A percentile compares a stretch with the other conserved stretches of the same genome.
Evolutionary conservation across 345 rosid species (phyloP).

Genomic region (Brassica rapa): DNA sequence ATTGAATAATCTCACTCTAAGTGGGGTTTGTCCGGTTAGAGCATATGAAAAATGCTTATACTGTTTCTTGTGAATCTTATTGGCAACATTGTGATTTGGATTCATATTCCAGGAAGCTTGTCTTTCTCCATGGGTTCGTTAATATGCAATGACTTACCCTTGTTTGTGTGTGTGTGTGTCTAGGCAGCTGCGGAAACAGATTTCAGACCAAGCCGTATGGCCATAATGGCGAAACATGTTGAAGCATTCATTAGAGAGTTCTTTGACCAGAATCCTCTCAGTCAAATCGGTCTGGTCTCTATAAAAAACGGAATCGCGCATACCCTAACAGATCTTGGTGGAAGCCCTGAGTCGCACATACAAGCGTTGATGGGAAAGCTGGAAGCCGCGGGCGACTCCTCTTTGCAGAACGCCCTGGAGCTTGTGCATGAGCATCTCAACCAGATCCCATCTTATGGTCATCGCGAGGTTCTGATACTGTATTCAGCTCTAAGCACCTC

Average conservation of each 20-base stretch:
- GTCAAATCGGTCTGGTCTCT: conserved; percentile 76
- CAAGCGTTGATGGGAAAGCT: conserved; percentile 84
- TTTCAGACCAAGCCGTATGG: conserved; percentile 76
- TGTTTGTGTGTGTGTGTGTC: conserved; percentile 16
- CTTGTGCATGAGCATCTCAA: conserved; percentile 67
- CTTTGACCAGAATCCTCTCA: conserved; percentile 88
- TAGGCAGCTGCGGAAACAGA: conserved; percentile 90
- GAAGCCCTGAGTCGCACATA: conserved; percentile 89
- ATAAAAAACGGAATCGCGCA: conserved; percentile 85
- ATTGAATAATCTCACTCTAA: neutral
- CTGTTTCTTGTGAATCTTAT: neutral
- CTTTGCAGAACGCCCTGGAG: conserved; percentile 82
- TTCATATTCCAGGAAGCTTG: neutral
- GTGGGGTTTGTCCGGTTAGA: neutral
- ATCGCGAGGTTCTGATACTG: conserved; percentile 84
- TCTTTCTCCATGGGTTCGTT: neutral
- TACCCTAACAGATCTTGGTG: conserved; percentile 85
- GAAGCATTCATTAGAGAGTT: conserved; percentile 89
- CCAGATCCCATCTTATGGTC: conserved; percentile 87
- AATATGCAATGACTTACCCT: conserved; percentile 7
- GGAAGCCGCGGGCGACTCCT: conserved; percentile 77
- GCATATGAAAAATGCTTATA: neutral
- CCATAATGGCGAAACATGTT: conserved; percentile 65
- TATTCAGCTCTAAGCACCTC: conserved; percentile 80
- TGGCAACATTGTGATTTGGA: neutral